Evolutionary conservation across 148 eudicot species (phyloP), one percentile per base, ranked within the genome.

Genomic region (Nepenthes mirabilis): DNA sequence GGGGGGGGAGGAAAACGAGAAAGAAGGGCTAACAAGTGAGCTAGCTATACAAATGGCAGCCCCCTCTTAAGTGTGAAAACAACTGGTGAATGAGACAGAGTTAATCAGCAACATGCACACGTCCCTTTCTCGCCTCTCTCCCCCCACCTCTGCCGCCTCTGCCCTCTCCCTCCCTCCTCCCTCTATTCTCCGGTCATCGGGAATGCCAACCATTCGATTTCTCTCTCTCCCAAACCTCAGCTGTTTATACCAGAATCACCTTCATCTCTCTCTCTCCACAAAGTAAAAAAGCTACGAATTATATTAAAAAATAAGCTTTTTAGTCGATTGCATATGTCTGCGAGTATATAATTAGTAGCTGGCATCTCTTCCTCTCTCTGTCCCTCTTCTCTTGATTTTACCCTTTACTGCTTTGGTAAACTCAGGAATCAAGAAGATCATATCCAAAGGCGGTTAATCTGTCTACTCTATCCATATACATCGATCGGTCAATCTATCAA

Each of bases 81-180:
- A 68, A 80, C 88, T 67, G 76, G 37, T 80, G 88, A 77, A 77
- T 77, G 84, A 75, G 45, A 4, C 45, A 80, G 73, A 75, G 78
- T 40, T 40, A 40, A 40, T 40, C 45, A 40, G 65, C 71, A 74
- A 80, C 89, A 86, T 79, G 95, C 89, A 89, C 70, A 78, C 72
- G 94, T 89, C 97, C 75, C 70, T 86, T 76, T 89, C 97, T 78
- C 63, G 52, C 45, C 45, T 8, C 45, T 40, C 45, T 40, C 65
- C 84, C 81, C 82, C 87, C 82, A 76, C 80, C 81, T 79, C 95
- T 77, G 83, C 84, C 95, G 87, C 84, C 70, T 72, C 80, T 63
- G 47, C 68, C 52, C 64, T 35, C 68, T 32, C 55, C 23, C 57
- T 55, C 60, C 33, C 63, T 47, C 33, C 63, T 1, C 58, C 37